phyloP scores from a whole-genome alignment of 192 early-diverging fungal genomes.

The Coemansia sp. region DNA sequence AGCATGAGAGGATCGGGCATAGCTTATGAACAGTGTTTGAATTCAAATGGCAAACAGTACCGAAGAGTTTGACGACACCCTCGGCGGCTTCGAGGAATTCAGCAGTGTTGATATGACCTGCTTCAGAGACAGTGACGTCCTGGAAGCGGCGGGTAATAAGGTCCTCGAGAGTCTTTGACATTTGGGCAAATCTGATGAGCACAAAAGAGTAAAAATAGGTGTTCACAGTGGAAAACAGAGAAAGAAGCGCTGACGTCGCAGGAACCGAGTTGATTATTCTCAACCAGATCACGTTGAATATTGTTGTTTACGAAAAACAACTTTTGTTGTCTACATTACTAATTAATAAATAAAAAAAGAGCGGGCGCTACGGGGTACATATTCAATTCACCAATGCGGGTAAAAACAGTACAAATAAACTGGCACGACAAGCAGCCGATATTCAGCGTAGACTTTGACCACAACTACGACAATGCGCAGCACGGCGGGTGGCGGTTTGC shows the following conservation, averaged over 20 bases:
- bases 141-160: slow-evolving; percentile 63
- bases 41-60: background rate
- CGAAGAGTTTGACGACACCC: slow-evolving; percentile 70
- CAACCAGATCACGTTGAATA: background rate
- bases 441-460: slow-evolving; percentile 90
- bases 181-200: slow-evolving; percentile 5
- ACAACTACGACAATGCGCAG: slow-evolving; percentile 22
- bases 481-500: slow-evolving; percentile 66
- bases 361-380: too few relatives aligned
- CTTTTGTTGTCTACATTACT: background rate
- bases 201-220: background rate
- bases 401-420: slow-evolving; percentile 80
- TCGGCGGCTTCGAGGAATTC: slow-evolving; percentile 78
- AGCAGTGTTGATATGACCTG: slow-evolving; percentile 66
- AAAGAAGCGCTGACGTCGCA: background rate
- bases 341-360: background rate
- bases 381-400: slow-evolving; percentile 53
- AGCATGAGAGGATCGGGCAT: background rate
- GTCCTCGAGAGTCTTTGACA: slow-evolving; percentile 51
- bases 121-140: slow-evolving; percentile 63
- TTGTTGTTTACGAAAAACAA: background rate
- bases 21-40: too few relatives aligned
- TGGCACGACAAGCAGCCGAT: slow-evolving; percentile 93
- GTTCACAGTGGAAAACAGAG: background rate
- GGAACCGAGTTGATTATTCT: background rate